A percentile compares a stretch with the other conserved stretches of the same genome.
These are phyloP conservation scores for Solioccasus polychromus DNA, from an alignment of 768 basidiomycete species.

Conservation along the genomic window DNA sequence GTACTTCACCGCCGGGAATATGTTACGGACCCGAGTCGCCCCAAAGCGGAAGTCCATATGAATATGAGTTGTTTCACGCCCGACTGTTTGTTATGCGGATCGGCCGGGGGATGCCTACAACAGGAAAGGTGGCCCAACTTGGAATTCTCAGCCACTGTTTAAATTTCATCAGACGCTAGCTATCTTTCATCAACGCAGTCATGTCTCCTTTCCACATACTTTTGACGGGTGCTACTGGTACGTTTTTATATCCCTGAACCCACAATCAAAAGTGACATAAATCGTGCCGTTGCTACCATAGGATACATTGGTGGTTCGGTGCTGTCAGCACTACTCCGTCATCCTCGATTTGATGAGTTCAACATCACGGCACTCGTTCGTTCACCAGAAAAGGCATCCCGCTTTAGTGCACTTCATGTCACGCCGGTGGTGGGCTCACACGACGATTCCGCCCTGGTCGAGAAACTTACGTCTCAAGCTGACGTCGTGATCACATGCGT, in stretches of 20 bases:
- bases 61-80: not conserved
- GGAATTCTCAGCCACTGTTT: conserved; percentile 4
- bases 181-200: not conserved
- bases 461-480: conserved; percentile 39
- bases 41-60: not conserved
- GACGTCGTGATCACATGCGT: conserved; percentile 43
- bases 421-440: conserved; percentile 39
- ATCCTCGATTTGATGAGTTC: conserved; percentile 41
- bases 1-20: too few relatives aligned
- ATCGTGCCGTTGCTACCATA: conserved; percentile 10
- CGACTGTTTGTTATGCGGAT: too few relatives aligned
- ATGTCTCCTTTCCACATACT: conserved; percentile 14
- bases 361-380: conserved; percentile 47
- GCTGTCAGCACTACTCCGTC: conserved; percentile 43
- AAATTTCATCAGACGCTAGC: not conserved
- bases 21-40: not conserved
- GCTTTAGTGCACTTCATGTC: conserved; percentile 8
- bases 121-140: not conserved
- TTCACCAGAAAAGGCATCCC: conserved; percentile 35
- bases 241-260: not conserved
- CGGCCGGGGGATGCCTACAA: not conserved
- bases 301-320: conserved; percentile 61
- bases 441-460: conserved; percentile 38
- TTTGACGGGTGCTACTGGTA: conserved; percentile 23
- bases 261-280: not conserved